Evolutionary conservation across 2,329 filamentous ascomycete genomes (phyloP).

Genomic region (Claviceps fusiformis): DNA sequence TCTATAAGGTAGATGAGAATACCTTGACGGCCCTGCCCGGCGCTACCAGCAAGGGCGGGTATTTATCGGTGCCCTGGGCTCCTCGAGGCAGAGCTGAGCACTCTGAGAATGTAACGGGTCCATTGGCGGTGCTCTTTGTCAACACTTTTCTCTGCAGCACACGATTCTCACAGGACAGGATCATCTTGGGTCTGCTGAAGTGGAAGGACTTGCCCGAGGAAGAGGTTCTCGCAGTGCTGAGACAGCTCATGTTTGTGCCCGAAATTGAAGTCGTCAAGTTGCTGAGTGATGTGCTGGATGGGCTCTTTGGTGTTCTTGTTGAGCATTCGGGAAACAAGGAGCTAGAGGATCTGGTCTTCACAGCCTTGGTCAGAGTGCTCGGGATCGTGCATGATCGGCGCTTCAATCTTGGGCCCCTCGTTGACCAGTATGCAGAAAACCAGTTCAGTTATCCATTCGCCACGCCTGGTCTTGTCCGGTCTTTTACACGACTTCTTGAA

Average conservation of each 20-base stretch:
- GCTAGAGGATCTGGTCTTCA: constrained; percentile 86
- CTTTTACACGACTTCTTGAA: constrained; percentile 70
- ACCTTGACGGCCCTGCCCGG: constrained; percentile 55
- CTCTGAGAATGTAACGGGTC: constrained; percentile 63
- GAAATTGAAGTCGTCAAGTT: constrained; percentile 98
- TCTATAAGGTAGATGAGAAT: constrained; percentile 87
- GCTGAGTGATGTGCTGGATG: constrained; percentile 75
- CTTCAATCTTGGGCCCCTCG: constrained; percentile 80
- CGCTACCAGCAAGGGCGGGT: constrained; percentile 64
- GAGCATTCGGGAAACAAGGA: constrained; percentile 86
- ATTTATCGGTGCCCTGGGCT: constrained; percentile 72
- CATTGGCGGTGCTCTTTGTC: constrained; percentile 64
- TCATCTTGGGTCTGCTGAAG: constrained; percentile 67
- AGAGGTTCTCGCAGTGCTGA: constrained; percentile 60
- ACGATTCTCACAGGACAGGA: constrained; percentile 81
- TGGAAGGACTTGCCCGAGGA: constrained; percentile 69
- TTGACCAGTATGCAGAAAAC: constrained; percentile 80
- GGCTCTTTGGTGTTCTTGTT: constrained; percentile 80
- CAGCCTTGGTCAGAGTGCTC: constrained; percentile 74
- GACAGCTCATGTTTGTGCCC: constrained; percentile 80
- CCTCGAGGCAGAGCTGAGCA: constrained; percentile 51
- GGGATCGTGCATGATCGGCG: constrained; percentile 89
- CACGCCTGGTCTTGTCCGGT: constrained; percentile 74
- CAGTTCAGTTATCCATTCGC: constrained; percentile 90
- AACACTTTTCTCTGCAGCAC: constrained; percentile 90